Percentiles rank a stretch among this genome's conserved stretches.
These are phyloP conservation scores for Vishniacozyma victoriae DNA, from an alignment of 768 basidiomycete genomes.

Conservation along the genomic window DNA sequence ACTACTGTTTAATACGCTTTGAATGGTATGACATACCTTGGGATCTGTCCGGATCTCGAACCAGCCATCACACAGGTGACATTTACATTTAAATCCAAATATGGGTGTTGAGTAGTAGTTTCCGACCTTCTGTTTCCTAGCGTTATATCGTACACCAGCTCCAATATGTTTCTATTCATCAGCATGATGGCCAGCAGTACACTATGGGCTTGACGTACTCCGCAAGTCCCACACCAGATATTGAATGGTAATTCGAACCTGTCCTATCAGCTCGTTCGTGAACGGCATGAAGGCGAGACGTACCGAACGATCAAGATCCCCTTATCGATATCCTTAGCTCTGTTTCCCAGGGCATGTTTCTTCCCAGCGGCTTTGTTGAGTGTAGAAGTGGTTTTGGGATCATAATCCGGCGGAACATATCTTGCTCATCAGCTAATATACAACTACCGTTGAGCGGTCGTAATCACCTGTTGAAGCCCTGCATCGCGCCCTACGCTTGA, in stretches of 20 bases:
- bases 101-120: slow-evolving; percentile 92
- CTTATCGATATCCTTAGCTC: slow-evolving; percentile 91
- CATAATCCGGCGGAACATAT: slow-evolving; percentile 73
- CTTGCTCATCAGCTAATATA: slow-evolving; percentile 30
- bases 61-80: slow-evolving; percentile 92
- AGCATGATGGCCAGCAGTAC: slow-evolving; percentile 5
- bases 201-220: slow-evolving; percentile 44
- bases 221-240: slow-evolving; percentile 72
- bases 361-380: slow-evolving; percentile 57
- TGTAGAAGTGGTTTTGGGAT: slow-evolving; percentile 54
- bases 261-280: background rate
- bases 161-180: slow-evolving; percentile 72
- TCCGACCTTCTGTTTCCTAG: slow-evolving; percentile 96
- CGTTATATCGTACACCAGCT: slow-evolving; percentile 99
- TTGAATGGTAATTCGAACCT: slow-evolving; percentile 86
- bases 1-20: background rate
- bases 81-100: slow-evolving; percentile 93
- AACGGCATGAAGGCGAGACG: slow-evolving; percentile 2
- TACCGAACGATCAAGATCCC: slow-evolving; percentile 84
- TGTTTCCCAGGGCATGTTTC: slow-evolving; percentile 77
- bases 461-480: slow-evolving; percentile 31
- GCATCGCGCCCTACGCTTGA: slow-evolving; percentile 12
- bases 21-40: slow-evolving; percentile 56
- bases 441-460: background rate
- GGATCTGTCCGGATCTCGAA: slow-evolving; percentile 98